These are phyloP conservation scores for Dianthus caryophyllus DNA, from an alignment of 148 eudicot genomes.

Conservation along the genomic window DNA sequence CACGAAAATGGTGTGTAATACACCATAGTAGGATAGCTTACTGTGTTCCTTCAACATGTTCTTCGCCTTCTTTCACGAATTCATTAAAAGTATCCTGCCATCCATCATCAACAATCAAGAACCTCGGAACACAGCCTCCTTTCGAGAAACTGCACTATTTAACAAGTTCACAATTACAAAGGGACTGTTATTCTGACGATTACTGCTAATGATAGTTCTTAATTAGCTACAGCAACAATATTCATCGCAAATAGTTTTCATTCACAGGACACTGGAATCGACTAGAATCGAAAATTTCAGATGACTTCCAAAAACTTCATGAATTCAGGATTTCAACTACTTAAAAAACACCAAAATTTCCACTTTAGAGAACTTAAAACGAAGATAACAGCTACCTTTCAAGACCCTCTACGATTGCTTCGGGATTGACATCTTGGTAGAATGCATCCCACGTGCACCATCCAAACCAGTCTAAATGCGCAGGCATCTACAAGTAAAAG, in stretches of 20 bases:
- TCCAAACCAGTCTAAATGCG: conserved; percentile 62
- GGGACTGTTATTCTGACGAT: neutral
- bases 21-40: conserved; percentile 23
- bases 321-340: no score
- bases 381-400: no score
- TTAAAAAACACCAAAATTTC: no score
- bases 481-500: conserved; percentile 38
- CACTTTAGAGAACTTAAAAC: no score
- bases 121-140: conserved; percentile 52
- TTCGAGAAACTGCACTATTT: conserved; percentile 35
- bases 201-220: neutral
- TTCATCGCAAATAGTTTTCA: neutral
- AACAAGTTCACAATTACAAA: conserved; percentile 3
- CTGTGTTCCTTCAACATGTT: conserved; percentile 40
- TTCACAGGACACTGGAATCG: neutral
- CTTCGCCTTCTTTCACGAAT: conserved; percentile 38
- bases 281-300: conserved; percentile 1
- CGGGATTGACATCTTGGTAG: conserved; percentile 52
- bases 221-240: conserved; percentile 1
- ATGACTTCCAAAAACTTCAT: no score
- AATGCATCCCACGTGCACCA: conserved; percentile 81
- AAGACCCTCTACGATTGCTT: conserved; percentile 50
- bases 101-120: conserved; percentile 64
- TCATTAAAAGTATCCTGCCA: conserved; percentile 64
- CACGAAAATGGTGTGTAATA: neutral